Conservation (phyloP, 805 yeast species). For the Cyberlindnera misumaiensis region DNA sequence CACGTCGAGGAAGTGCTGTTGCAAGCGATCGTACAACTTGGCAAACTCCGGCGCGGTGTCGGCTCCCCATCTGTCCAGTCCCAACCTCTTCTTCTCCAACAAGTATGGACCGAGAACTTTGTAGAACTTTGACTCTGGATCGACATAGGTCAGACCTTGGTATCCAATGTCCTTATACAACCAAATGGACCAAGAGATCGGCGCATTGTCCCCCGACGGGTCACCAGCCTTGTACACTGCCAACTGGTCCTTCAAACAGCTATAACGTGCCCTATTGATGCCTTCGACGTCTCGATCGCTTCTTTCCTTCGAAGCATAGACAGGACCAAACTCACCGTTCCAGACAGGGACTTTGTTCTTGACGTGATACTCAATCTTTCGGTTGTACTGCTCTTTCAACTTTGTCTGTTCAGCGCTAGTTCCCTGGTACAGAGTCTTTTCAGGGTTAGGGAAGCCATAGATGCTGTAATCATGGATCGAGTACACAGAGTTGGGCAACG, state of each 20-base stretch:
- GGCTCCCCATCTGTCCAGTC: slow-evolving; percentile 45
- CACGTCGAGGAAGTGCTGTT: slow-evolving; percentile 30
- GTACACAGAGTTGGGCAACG: slow-evolving; percentile 39
- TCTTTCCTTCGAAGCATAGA: slow-evolving; percentile 36
- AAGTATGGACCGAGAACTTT: slow-evolving; percentile 36
- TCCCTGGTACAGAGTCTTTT: slow-evolving; percentile 29
- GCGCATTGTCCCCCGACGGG: slow-evolving; percentile 39
- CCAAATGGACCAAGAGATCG: slow-evolving; percentile 48
- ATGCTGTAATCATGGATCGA: slow-evolving; percentile 41
- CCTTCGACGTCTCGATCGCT: slow-evolving; percentile 34
- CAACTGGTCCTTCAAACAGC: slow-evolving; percentile 40
- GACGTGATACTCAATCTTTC: slow-evolving; percentile 38
- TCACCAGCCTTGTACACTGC: slow-evolving; percentile 37
- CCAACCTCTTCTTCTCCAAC: slow-evolving; percentile 36
- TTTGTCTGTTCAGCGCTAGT: slow-evolving; percentile 29
- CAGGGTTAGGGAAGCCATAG: slow-evolving; percentile 38
- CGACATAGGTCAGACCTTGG: slow-evolving; percentile 42
- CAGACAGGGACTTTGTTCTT: slow-evolving; percentile 40
- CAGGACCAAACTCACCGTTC: slow-evolving; percentile 51
- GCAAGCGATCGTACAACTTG: slow-evolving; percentile 30
- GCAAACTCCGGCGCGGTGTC: slow-evolving; percentile 36
- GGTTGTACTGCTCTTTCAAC: slow-evolving; percentile 31
- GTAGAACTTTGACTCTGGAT: slow-evolving; percentile 38
- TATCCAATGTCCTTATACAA: slow-evolving; percentile 46
- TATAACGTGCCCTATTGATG: slow-evolving; percentile 30